Evolutionary conservation across 768 basidiomycete genomes (phyloP), one percentile per base, ranked within the genome.

Genomic region (Vararia minispora): DNA sequence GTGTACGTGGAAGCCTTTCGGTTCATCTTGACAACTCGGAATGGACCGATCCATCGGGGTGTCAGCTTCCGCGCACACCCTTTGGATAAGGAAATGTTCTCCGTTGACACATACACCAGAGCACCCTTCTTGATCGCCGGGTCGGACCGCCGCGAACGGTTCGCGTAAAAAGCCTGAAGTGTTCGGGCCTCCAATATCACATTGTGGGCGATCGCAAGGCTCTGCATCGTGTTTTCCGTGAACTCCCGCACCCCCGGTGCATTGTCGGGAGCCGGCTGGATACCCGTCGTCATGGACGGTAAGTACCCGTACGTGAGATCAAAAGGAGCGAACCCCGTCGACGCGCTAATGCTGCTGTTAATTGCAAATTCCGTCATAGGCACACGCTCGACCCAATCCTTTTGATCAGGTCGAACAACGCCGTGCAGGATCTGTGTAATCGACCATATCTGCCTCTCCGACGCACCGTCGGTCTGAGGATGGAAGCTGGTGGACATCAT

Each of bases 391-490:
- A 42, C 30, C 52, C 53, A 54, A 27, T 54, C 44, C 4, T 45
- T 49, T 28, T 64, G 61, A 17, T 61, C 46, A 0, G 52, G 48
- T 0, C 33, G 10, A 1, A 62, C 44, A 0, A 46, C 11, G 0
- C 52, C 28, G 0, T 47, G 33, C 24, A 65, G 50, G 4, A 63
- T 61, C 38, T 64, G 59, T 0, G 44, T 48, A 1, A 65, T 40
- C 12, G 36, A 49, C 0, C 51, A 28, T 24, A 58, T 65, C 0
- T 48, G 52, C 6, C 52, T 41, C 43, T 65, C 58, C 9, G 39
- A 45, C 57, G 53, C 54, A 0, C 62, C 59, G 43, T 66, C 62
- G 1, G 60, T 67, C 35, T 67, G 61, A 0, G 62, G 65, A 37
- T 68, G 66, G 40, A 59, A 67, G 0, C 60, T 58, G 4, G 52